A percentile compares a stretch with the other conserved stretches of the same genome.
Evolutionary conservation across 108 stramenopile species (phyloP).

Genomic region (Epithemia pelagica): DNA sequence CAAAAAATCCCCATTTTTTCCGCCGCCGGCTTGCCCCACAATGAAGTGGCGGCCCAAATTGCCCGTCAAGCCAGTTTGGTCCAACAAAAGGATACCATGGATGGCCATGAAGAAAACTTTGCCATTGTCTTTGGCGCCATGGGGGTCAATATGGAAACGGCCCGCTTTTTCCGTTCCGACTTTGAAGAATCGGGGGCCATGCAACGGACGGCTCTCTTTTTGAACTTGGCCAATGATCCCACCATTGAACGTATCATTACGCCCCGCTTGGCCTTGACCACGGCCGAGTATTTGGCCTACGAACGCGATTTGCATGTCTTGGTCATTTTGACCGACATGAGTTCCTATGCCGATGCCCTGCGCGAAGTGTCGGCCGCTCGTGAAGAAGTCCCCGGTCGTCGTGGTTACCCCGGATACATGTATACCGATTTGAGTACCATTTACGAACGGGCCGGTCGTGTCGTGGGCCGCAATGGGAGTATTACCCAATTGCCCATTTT

Average conservation of each 20-base stretch:
- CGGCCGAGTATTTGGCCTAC: conserved; percentile 99
- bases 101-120: conserved; percentile 99
- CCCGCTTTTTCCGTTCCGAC: conserved; percentile 97
- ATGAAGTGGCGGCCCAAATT: conserved; percentile 99
- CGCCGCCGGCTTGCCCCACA: conserved; percentile 99
- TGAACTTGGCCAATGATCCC: conserved; percentile 99
- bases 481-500: conserved; percentile 99
- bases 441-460: conserved; percentile 99
- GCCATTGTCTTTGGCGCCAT: conserved; percentile 99
- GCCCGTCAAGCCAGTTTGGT: conserved; percentile 98
- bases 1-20: conserved; percentile 99
- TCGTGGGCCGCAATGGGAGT: conserved; percentile 96
- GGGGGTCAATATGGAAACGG: conserved; percentile 99
- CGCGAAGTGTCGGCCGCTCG: conserved; percentile 99
- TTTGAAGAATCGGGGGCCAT: conserved; percentile 99
- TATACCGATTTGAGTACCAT: conserved; percentile 99
- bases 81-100: conserved; percentile 92
- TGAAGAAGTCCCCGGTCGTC: conserved; percentile 99
- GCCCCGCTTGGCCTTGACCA: conserved; percentile 96
- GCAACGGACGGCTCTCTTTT: conserved; percentile 97
- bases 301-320: conserved; percentile 99
- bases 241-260: conserved; percentile 99
- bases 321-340: conserved; percentile 99
- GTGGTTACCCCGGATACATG: conserved; percentile 99
- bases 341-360: conserved; percentile 98